These are phyloP conservation scores for Zymoseptoria crescenta DNA, from an alignment of 2,329 filamentous ascomycete genomes.

Conservation along the genomic window DNA sequence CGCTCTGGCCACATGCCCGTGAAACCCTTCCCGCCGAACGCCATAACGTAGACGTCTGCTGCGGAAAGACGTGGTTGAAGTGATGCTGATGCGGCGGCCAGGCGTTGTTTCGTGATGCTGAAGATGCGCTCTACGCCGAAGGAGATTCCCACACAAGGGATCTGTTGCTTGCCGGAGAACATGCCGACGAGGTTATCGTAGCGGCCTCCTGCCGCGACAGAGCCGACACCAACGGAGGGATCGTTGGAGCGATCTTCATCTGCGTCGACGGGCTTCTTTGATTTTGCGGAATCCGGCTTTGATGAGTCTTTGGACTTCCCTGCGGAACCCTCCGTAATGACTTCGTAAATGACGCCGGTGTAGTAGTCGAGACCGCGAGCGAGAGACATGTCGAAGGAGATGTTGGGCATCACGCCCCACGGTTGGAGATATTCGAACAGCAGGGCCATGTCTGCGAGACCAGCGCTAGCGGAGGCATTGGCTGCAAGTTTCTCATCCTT, in stretches of 20 bases:
- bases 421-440: constrained; percentile 76
- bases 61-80: constrained; percentile 58
- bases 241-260: constrained; percentile 68
- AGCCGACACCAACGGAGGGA: constrained; percentile 75
- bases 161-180: constrained; percentile 69
- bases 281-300: constrained; percentile 24
- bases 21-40: constrained; percentile 80
- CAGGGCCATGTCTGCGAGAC: constrained; percentile 70
- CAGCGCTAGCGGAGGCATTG: constrained; percentile 69
- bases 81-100: constrained; percentile 54
- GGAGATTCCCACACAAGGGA: constrained; percentile 85
- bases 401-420: constrained; percentile 61
- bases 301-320: constrained; percentile 47
- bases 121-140: constrained; percentile 96
- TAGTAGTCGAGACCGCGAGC: constrained; percentile 91
- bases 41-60: constrained; percentile 91
- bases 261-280: constrained; percentile 36
- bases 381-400: constrained; percentile 85
- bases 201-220: constrained; percentile 79
- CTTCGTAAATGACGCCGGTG: constrained; percentile 84
- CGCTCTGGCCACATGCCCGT: constrained; percentile 73
- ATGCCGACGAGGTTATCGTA: constrained; percentile 93
- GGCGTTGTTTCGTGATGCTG: constrained; percentile 74
- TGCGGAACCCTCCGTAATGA: constrained; percentile 73
- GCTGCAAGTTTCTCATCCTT: constrained; percentile 59